These are phyloP conservation scores for Lomentospora prolificans DNA, from an alignment of 2,329 filamentous ascomycete species.

Conservation along the genomic window DNA sequence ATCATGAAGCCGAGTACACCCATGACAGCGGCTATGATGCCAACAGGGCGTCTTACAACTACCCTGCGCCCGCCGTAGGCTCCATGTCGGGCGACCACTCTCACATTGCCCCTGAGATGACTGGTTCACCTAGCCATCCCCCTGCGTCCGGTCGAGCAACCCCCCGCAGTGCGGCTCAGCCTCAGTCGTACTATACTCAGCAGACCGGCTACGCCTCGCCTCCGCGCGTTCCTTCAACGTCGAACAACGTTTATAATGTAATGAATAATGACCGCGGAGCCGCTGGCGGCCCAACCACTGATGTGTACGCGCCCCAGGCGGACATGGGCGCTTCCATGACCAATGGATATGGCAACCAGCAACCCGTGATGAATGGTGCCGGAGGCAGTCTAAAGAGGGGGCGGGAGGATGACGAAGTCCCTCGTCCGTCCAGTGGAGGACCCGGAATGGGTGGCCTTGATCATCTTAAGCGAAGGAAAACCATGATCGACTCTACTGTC, in stretches of 20 bases:
- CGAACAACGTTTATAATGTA: constrained; percentile 80
- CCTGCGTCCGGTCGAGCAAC: constrained; percentile 76
- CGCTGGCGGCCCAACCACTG: constrained; percentile 50
- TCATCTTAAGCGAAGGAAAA: constrained; percentile 74
- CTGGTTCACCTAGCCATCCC: constrained; percentile 69
- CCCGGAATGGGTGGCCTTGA: constrained; percentile 34
- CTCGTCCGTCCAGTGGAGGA: constrained; percentile 49
- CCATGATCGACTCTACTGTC: constrained; percentile 52
- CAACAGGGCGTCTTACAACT: constrained; percentile 64
- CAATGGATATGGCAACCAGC: constrained; percentile 55
- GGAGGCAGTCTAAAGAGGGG: constrained; percentile 32
- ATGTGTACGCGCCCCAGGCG: constrained; percentile 53
- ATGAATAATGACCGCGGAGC: constrained; percentile 69
- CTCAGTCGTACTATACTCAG: constrained; percentile 63
- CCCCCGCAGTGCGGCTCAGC: constrained; percentile 64
- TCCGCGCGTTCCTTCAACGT: constrained; percentile 57
- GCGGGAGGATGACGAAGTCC: constrained; percentile 49
- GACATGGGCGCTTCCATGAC: constrained; percentile 36
- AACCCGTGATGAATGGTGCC: constrained; percentile 57
- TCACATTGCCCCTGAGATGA: constrained; percentile 75
- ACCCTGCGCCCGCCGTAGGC: constrained; percentile 58
- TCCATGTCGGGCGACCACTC: constrained; percentile 58
- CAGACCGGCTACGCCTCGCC: constrained; percentile 67
- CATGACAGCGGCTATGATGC: constrained; percentile 71
- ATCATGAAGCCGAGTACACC: constrained; percentile 76